Evolutionary conservation across 2,329 filamentous ascomycete genomes (phyloP).

Genomic region (Madurella mycetomatis): DNA sequence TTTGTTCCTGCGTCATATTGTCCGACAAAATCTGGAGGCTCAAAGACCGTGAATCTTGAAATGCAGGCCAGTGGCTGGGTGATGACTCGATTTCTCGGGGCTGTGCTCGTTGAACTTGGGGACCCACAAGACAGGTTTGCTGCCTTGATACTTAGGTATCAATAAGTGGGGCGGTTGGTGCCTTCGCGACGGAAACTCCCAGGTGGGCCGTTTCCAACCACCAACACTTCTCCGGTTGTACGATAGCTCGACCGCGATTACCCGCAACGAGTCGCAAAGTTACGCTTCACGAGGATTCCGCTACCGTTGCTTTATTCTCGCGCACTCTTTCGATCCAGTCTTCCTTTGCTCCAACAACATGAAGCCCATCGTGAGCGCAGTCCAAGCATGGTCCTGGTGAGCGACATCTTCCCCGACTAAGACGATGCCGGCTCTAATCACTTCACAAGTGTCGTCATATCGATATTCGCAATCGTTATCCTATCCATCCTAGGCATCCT

Average conservation of each 20-base stretch:
- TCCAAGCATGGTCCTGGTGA: constrained; percentile 95
- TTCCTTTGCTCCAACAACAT: constrained; percentile 43
- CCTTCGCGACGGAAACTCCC: background rate
- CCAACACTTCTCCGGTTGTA: background rate
- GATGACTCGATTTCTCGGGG: background rate
- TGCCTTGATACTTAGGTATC: background rate
- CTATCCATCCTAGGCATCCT: constrained; percentile 62
- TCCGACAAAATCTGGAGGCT: no score
- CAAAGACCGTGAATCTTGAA: no score
- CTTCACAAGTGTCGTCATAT: constrained; percentile 62
- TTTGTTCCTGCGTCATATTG: no score
- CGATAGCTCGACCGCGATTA: background rate
- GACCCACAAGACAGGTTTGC: background rate
- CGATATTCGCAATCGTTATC: constrained; percentile 61
- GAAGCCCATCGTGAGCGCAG: constrained; percentile 89
- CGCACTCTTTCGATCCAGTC: background rate
- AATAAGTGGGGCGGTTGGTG: background rate
- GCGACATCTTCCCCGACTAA: constrained; percentile 25
- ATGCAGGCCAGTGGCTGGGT: no score
- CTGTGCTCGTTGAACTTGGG: no score
- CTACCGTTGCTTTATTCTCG: background rate
- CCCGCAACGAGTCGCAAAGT: no score
- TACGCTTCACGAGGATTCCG: no score
- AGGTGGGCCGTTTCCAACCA: background rate
- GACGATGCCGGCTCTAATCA: background rate